Evolutionary conservation across 192 early-diverging fungal species (phyloP), one percentile per base, ranked within the genome.

Genomic region (Umbelopsis vinacea): DNA sequence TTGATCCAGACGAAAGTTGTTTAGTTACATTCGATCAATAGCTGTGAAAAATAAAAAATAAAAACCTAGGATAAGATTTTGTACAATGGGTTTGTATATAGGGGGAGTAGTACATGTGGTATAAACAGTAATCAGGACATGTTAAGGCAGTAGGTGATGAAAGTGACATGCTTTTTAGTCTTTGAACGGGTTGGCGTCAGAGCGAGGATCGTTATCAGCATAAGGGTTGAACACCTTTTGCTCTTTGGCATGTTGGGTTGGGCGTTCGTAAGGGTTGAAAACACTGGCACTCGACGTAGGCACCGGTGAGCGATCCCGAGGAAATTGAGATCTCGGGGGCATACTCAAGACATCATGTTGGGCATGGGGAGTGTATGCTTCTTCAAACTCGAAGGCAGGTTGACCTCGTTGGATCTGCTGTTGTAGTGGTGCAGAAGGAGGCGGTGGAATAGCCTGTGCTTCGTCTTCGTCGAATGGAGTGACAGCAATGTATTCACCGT

Each of bases 341-440:
- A 63, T 63, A 19, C 57, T 63, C 33, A 63, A 14, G 0, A 35
- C 57, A 35, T 63, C 57, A 3, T 63, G 57, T 19, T 63, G 57
- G 14, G n/a, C 17, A 22, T 63, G 57, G 2, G 57, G 57, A 19
- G 57, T 35, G 33, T 63, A 63, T 3, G 57, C 57, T 37, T 63
- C 57, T 19, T 63, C 57, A 63, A 63, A 63, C 33, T 63, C 57
- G 19, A 63, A 63, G 5, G 57, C 57, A 37, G 57, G 57, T 37
- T 37, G 26, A 19, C 24, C n/a, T 50, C 48, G 0, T 50, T 50
- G 48, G 48, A 50, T 50, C 6, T 50, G 48, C 17, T 50, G 14
- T 15, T 50, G 57, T 26, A 17, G 33, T 15, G 57, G 57, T 63
- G 57, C 19, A 0, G 57, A 9, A 17, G 33, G 57, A 15, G 33